Percentiles rank a stretch among this genome's conserved stretches.
Evolutionary conservation across 192 early-diverging fungal genomes (phyloP).

Genomic region (Linnemannia hyalina): DNA sequence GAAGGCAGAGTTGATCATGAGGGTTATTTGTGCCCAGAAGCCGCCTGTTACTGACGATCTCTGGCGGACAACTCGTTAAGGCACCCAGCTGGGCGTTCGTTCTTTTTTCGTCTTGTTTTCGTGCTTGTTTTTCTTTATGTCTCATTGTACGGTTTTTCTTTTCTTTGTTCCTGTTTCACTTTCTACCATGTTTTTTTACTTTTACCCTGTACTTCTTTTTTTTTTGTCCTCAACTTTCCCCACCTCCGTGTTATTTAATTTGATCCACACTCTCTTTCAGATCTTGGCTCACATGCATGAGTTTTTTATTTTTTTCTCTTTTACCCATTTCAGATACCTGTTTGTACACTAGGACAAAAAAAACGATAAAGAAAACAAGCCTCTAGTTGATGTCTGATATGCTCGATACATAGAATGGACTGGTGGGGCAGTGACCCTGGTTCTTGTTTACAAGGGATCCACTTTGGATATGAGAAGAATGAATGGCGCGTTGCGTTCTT

Average conservation of each 20-base stretch:
- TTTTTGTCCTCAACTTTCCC: neutral
- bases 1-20: constrained; percentile 44
- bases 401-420: no score
- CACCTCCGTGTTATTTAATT: neutral
- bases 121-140: neutral
- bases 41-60: constrained; percentile 52
- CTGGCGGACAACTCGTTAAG: constrained; percentile 24
- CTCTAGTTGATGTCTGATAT: no score
- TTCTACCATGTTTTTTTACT: neutral
- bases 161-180: neutral
- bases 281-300: no score
- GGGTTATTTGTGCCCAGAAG: constrained; percentile 52
- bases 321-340: neutral
- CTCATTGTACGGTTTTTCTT: neutral
- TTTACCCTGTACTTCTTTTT: constrained; percentile 11
- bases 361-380: neutral
- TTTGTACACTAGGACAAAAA: constrained; percentile 6
- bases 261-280: neutral
- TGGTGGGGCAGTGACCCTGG: no score
- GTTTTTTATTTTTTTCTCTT: neutral
- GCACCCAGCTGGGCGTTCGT: neutral
- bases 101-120: neutral
- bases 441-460: no score
- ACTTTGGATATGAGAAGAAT: no score
- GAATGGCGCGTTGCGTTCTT: no score